Percentiles rank a stretch among this genome's conserved stretches.
These are phyloP conservation scores for Cladosporium sp. DNA, from an alignment of 2,329 filamentous ascomycete species.

Conservation along the genomic window DNA sequence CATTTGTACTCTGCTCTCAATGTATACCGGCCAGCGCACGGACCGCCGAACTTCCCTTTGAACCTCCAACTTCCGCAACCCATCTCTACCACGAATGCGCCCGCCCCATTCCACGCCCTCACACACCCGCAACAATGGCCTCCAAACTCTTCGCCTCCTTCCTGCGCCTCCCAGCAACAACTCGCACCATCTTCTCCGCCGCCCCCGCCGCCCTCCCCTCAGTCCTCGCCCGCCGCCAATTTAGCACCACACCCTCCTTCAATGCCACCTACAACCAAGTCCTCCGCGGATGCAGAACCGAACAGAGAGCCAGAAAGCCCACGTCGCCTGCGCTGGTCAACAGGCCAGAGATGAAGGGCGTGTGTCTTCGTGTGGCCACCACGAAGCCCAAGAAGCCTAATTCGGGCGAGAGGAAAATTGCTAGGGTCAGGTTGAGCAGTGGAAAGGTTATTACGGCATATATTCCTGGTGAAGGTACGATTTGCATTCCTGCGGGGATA, in stretches of 20 bases:
- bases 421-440: conserved; percentile 81
- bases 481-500: not conserved
- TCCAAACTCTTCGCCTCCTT: conserved; percentile 37
- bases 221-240: conserved; percentile 27
- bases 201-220: conserved; percentile 17
- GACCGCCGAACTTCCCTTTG: conserved; percentile 2
- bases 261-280: conserved; percentile 50
- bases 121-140: conserved; percentile 29
- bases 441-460: conserved; percentile 87
- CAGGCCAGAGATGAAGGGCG: conserved; percentile 84
- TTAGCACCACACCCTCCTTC: conserved; percentile 36
- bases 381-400: conserved; percentile 98
- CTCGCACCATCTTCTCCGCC: conserved; percentile 23
- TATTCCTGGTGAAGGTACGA: conserved; percentile 82
- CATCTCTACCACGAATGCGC: not conserved
- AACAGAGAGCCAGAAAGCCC: conserved; percentile 77
- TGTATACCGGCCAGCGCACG: not conserved
- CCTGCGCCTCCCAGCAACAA: conserved; percentile 31
- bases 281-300: conserved; percentile 66
- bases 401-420: conserved; percentile 93
- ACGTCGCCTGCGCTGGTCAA: conserved; percentile 78
- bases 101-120: not conserved
- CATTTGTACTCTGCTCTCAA: not conserved
- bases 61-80: conserved; percentile 2
- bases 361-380: conserved; percentile 89